Evolutionary conservation across 192 early-diverging fungal genomes (phyloP).

Genomic region (Funneliformis mosseae): DNA sequence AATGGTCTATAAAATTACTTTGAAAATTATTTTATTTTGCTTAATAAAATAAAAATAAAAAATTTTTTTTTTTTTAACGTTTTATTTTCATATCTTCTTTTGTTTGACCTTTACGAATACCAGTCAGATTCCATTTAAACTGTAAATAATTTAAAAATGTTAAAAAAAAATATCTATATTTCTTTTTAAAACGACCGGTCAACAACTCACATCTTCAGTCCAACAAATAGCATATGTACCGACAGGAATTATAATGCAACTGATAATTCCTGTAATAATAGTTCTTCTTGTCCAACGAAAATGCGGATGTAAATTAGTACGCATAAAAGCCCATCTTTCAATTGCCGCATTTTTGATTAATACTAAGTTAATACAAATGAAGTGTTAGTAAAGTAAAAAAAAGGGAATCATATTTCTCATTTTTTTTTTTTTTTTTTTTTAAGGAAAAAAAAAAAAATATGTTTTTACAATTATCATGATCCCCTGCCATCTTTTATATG

Average conservation of each 20-base stretch:
- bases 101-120: not conserved
- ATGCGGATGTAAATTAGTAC: not conserved
- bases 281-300: constrained; percentile 5
- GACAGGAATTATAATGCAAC: constrained; percentile 5
- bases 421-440: no score
- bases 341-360: constrained; percentile 5
- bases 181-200: not conserved
- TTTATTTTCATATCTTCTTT: constrained; percentile 1
- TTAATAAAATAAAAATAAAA: no score
- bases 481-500: no score
- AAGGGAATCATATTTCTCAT: no score
- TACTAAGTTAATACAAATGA: not conserved
- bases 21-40: no score
- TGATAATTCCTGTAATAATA: not conserved
- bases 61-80: not conserved
- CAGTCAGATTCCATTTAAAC: constrained; percentile 8
- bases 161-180: not conserved
- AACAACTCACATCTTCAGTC: not conserved
- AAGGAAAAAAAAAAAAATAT: no score
- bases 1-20: no score
- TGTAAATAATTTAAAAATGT: not conserved
- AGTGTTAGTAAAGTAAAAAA: no score
- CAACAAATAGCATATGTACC: not conserved
- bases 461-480: no score
- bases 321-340: constrained; percentile 14